Base-by-base conservation (phyloP, 1,139 yeast genomes). In the Geotrichum reessii region DNA sequence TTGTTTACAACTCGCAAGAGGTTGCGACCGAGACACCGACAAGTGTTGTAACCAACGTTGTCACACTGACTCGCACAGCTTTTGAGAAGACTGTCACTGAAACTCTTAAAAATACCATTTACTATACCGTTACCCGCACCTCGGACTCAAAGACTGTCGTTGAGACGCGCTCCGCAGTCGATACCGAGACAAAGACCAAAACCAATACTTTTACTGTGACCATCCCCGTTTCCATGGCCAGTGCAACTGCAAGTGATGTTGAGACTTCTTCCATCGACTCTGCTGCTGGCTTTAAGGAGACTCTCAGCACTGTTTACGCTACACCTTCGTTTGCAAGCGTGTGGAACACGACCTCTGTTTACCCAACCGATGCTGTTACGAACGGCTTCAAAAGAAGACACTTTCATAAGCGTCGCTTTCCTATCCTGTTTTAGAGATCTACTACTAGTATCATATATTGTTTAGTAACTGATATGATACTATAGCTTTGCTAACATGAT, bases 151-250 rank as follows among this genome's bases (percentile, higher is more conserved):
- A 42, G 27, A 50, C 53, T 21, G 52, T 56, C 28, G 46, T 33
- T 17, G 40, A 31, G 40, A 27, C 21, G 17, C 47, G 59, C 33
- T 52, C 59, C 17, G 56, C 56, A n/a, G 52, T 51, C 27, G 55
- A 44, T 37, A 44, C 53, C 12, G 52, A 50, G 31, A 57, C 59
- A 14, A 17, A 50, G 31, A 31, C 58, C 3, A 33, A 47, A 22
- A 56, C 58, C 7, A 37, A 27, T 8, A 57, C 59, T 17, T 22
- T 40, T 17, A 57, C 59, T n/a, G 17, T 57, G 17, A 57, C 59
- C 25, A 56, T 56, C 24, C 58, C 58, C 25, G 53, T 49, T 42
- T 21, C 52, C 14, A 46, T 52, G n/a, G 12, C 58, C n/a, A 50
- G 55, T 4, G 19, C 31, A 9, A 21, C 47, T 21, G 14, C 37